Evolutionary conservation across 441 rosid genomes (phyloP), one percentile per base, ranked within the genome.

Genomic region (Lepidium campestre): DNA sequence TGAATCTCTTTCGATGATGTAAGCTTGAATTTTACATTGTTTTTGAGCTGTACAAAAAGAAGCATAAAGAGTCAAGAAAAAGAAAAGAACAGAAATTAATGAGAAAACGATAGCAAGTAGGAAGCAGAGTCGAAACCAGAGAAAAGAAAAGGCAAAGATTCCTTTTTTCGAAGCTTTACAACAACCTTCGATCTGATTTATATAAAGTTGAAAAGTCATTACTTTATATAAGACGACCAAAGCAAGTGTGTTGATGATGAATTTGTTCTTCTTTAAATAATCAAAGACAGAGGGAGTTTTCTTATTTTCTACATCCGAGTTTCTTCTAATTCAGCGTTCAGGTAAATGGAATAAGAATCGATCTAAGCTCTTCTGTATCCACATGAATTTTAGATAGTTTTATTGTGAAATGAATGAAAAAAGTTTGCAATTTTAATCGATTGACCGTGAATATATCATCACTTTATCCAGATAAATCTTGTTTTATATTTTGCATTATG

Each of bases 101-200:
- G 2, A 50, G 15, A 4, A 53, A 10, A 32, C 11, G 62, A 17
- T 20, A 10, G 4, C n/a, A 25, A 20, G 29, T 25, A 25, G 37
- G 60, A 69, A 54, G 62, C 74, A 70, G 57, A 62, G 75, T 54
- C 15, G 70, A 57, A 71, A 57, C 44, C 53, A 64, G 61, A 63
- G 42, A 39, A 63, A 17, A 35, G 46, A 6, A 36, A 52, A 46
- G 41, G 52, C 54, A 50, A 65, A 72, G 71, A 50, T 65, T 58
- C 76, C 40, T 10, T 64, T 57, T 71, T 7, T 8, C 2, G 17
- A 50, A 65, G 69, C 41, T 44, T 44, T 4, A 18, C 52, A 12
- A 44, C 40, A n/a, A 54, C 61, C 15, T 20, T 71, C 11, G 36
- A 46, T 71, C 65, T 56, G 58, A 48, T 19, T 34, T 55, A 11